Conservation (phyloP, 768 basidiomycete genomes). For the Dacryopinax primogenitus region DNA sequence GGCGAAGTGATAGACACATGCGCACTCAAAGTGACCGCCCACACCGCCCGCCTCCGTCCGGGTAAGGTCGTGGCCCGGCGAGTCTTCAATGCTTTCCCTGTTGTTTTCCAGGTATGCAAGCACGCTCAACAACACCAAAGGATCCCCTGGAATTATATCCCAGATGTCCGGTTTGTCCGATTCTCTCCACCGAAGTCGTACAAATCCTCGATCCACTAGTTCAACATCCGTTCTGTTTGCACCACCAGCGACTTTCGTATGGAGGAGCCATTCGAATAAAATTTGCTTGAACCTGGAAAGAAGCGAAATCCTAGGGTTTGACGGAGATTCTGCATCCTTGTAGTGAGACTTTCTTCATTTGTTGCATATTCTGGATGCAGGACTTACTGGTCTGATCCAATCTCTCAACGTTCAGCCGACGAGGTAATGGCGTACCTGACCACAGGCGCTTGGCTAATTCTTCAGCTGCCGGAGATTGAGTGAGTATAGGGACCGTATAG, state of each 20-base stretch:
- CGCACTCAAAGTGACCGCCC: no score
- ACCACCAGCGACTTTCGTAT: background rate
- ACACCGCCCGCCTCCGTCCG: no score
- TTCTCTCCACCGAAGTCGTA: background rate
- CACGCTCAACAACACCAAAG: no score
- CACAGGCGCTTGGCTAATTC: no score
- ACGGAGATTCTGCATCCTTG: background rate
- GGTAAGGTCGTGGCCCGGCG: no score
- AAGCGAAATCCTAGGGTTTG: background rate
- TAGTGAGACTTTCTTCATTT: background rate
- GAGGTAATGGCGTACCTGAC: background rate
- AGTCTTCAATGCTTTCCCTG: no score
- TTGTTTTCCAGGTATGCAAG: no score
- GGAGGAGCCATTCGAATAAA: background rate
- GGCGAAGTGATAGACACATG: no score
- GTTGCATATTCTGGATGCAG: background rate
- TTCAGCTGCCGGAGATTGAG: no score
- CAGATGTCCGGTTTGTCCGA: no score
- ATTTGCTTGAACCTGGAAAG: background rate
- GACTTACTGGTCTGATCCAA: background rate
- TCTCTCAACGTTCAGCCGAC: background rate
- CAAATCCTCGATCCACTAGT: background rate
- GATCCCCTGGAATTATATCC: no score
- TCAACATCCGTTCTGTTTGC: background rate
- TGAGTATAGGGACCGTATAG: background rate